Evolutionary conservation across 305 asterid species (phyloP).

Genomic region (Fraxinus albicans): DNA sequence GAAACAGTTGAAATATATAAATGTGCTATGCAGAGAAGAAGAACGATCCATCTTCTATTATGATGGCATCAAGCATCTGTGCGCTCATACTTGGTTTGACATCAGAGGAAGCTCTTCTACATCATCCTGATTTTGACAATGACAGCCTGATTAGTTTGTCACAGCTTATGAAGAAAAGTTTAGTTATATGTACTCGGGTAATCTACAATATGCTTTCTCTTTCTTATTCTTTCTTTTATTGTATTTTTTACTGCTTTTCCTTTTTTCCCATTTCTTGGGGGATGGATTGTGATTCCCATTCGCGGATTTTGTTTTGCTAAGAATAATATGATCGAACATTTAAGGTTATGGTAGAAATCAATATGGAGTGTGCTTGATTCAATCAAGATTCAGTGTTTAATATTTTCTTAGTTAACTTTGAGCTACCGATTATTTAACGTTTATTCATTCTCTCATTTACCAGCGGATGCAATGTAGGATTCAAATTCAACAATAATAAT

Average conservation of each 20-base stretch:
- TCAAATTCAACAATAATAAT: not conserved
- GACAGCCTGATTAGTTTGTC: constrained; percentile 45
- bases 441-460: not conserved
- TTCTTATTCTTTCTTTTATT: constrained; percentile 3
- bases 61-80: constrained; percentile 88
- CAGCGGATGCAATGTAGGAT: not conserved
- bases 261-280: not conserved
- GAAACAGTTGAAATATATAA: constrained; percentile 14
- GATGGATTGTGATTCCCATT: not conserved
- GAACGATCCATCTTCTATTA: constrained; percentile 41
- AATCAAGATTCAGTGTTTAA: not conserved
- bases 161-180: constrained; percentile 59
- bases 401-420: not conserved
- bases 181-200: constrained; percentile 47
- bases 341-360: not conserved
- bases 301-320: not conserved
- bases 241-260: not conserved
- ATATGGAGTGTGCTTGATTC: not conserved
- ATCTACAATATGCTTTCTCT: not conserved
- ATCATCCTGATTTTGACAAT: constrained; percentile 43
- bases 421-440: not conserved
- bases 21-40: constrained; percentile 38
- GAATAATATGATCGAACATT: not conserved
- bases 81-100: constrained; percentile 66
- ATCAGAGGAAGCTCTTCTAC: constrained; percentile 69